phyloP scores from a whole-genome alignment of 352 stramenopile species.

The Pythium aquatile region DNA sequence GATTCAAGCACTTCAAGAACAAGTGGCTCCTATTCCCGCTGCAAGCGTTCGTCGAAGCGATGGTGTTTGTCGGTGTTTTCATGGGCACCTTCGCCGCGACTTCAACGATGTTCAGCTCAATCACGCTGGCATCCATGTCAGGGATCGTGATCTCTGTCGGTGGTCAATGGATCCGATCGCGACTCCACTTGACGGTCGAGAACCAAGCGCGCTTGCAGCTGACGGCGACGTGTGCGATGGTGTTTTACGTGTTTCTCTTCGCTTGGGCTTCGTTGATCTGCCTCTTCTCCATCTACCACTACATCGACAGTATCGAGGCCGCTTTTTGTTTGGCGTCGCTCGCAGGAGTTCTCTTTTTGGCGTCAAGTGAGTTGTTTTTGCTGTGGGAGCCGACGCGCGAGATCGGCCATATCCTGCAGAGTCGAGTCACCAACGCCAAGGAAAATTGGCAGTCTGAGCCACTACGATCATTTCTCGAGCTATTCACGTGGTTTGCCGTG shows the following conservation, averaged over 20 bases:
- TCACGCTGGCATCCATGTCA: constrained; percentile 70
- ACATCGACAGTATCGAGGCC: constrained; percentile 84
- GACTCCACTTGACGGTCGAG: constrained; percentile 54
- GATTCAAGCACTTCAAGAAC: constrained; percentile 62
- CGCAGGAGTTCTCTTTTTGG: constrained; percentile 76
- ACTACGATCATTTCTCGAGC: constrained; percentile 76
- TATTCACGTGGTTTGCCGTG: constrained; percentile 82
- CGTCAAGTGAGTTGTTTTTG: constrained; percentile 77
- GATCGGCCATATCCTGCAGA: constrained; percentile 70
- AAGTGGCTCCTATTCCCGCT: constrained; percentile 76
- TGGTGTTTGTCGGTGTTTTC: constrained; percentile 72
- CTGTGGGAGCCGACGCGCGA: constrained; percentile 78
- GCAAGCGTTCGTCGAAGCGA: constrained; percentile 71
- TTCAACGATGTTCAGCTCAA: constrained; percentile 69
- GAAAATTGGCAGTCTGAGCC: constrained; percentile 77
- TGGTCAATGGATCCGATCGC: constrained; percentile 64
- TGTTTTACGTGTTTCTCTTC: constrained; percentile 75
- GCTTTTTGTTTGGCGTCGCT: constrained; percentile 81
- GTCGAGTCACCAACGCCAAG: constrained; percentile 70
- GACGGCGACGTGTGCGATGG: constrained; percentile 67
- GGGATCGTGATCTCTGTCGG: constrained; percentile 74
- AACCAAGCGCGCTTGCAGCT: constrained; percentile 54
- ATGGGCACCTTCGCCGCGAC: constrained; percentile 71
- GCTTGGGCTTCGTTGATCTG: constrained; percentile 69
- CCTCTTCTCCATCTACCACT: constrained; percentile 79